phyloP scores from a whole-genome alignment of 257 asterid genomes.

The Mentha longifolia region DNA sequence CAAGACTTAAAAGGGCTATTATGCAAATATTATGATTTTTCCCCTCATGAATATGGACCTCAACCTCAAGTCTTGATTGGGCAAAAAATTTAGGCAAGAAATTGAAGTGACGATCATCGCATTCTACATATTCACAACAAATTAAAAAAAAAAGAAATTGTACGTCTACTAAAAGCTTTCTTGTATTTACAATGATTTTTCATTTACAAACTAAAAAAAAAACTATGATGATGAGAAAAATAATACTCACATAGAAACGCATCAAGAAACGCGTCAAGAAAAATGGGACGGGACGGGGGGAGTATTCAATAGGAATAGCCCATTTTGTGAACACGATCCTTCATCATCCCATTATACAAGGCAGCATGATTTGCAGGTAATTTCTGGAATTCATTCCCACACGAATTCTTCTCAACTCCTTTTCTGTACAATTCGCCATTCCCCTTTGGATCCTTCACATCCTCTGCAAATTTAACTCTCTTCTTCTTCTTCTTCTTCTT shows the following conservation, averaged over 20 bases:
- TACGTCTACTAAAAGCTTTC: neutral
- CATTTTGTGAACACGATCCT: constrained; percentile 55
- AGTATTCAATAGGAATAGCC: constrained; percentile 47
- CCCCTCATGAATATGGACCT: neutral
- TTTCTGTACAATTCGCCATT: constrained; percentile 62
- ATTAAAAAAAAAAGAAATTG: too few species aligned
- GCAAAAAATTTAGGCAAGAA: constrained; percentile 29
- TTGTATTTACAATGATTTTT: constrained; percentile 30
- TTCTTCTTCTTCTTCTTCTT: constrained; percentile 52
- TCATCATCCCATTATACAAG: constrained; percentile 70
- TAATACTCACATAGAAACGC: neutral
- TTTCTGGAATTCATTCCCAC: constrained; percentile 45
- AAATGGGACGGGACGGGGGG: too few species aligned
- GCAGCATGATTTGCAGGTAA: constrained; percentile 70
- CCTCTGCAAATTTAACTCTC: constrained; percentile 72
- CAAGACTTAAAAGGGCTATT: constrained; percentile 21
- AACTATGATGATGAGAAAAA: neutral
- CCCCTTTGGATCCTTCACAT: constrained; percentile 64
- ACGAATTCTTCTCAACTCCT: constrained; percentile 16
- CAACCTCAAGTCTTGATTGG: constrained; percentile 18
- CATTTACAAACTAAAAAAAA: neutral
- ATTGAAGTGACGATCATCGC: neutral
- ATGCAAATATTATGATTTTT: constrained; percentile 19
- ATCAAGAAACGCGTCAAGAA: too few species aligned
- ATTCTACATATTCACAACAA: constrained; percentile 16